Conservation (phyloP, 2,329 filamentous ascomycete species). For the Fusarium sp. region DNA sequence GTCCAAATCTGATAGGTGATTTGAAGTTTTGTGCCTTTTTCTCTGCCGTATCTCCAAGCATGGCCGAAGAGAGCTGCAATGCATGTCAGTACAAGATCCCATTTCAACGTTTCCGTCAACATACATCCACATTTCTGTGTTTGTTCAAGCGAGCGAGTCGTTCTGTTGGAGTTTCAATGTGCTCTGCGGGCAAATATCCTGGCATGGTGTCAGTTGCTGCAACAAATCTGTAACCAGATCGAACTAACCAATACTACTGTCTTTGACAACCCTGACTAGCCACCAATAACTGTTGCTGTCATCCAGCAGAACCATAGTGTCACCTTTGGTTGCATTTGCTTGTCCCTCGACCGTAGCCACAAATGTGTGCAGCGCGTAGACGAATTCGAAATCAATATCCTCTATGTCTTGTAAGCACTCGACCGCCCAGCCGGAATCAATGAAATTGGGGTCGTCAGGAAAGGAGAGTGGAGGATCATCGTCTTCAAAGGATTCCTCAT, state of each 20-base stretch:
- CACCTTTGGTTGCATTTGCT: constrained; percentile 97
- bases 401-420: constrained; percentile 93
- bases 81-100: constrained; percentile 16
- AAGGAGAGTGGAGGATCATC: constrained; percentile 65
- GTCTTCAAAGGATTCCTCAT: constrained; percentile 58
- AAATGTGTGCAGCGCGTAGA: constrained; percentile 97
- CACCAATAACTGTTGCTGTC: constrained; percentile 99
- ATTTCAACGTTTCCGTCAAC: constrained; percentile 47
- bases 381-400: constrained; percentile 99
- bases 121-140: constrained; percentile 95
- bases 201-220: constrained; percentile 38
- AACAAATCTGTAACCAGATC: background rate
- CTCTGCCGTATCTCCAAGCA: constrained; percentile 73
- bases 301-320: constrained; percentile 97
- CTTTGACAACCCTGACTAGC: constrained; percentile 96
- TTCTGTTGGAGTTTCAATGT: constrained; percentile 98
- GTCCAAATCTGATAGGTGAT: constrained; percentile 79
- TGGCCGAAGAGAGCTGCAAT: constrained; percentile 67
- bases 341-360: constrained; percentile 98
- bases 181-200: constrained; percentile 97
- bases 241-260: constrained; percentile 84
- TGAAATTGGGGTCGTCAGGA: constrained; percentile 67
- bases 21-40: constrained; percentile 87
- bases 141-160: constrained; percentile 94
- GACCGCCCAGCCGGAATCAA: constrained; percentile 79